phyloP scores from a whole-genome alignment of 2,329 filamentous ascomycete genomes.

The Pseudogymnoascus sp. region DNA sequence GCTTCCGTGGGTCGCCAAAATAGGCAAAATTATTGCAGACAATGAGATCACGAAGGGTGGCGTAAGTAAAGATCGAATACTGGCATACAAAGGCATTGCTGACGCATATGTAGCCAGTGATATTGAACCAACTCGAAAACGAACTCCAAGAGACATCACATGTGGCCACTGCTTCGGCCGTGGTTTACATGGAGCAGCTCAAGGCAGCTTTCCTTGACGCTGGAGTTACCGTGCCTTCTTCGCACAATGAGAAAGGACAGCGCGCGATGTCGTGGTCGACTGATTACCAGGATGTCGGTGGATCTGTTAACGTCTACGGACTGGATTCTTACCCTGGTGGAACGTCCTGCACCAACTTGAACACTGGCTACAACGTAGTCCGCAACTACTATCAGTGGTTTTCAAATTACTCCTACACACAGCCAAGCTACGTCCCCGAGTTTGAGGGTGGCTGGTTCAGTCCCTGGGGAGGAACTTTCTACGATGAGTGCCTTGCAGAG shows the following conservation, averaged over 20 bases:
- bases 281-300: conserved; percentile 48
- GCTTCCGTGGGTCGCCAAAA: conserved; percentile 38
- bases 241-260: conserved; percentile 44
- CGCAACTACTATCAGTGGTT: conserved; percentile 50
- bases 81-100: background rate
- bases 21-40: conserved; percentile 39
- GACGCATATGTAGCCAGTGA: conserved; percentile 31
- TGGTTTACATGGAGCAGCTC: conserved; percentile 45
- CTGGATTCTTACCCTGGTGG: conserved; percentile 40
- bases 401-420: conserved; percentile 44
- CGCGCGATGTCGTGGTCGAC: conserved; percentile 42
- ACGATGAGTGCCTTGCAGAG: conserved; percentile 40
- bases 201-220: conserved; percentile 36
- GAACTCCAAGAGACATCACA: conserved; percentile 40
- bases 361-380: conserved; percentile 40
- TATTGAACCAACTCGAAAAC: conserved; percentile 45
- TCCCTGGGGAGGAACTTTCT: conserved; percentile 44
- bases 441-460: conserved; percentile 46
- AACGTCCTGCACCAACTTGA: conserved; percentile 40
- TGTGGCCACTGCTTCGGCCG: conserved; percentile 35
- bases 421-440: conserved; percentile 44
- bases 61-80: conserved; percentile 14
- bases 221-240: conserved; percentile 41
- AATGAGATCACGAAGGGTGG: conserved; percentile 44
- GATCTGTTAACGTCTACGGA: conserved; percentile 42